Evolutionary conservation across 148 eudicot genomes (phyloP).

Genomic region (Polygonum aviculare): DNA sequence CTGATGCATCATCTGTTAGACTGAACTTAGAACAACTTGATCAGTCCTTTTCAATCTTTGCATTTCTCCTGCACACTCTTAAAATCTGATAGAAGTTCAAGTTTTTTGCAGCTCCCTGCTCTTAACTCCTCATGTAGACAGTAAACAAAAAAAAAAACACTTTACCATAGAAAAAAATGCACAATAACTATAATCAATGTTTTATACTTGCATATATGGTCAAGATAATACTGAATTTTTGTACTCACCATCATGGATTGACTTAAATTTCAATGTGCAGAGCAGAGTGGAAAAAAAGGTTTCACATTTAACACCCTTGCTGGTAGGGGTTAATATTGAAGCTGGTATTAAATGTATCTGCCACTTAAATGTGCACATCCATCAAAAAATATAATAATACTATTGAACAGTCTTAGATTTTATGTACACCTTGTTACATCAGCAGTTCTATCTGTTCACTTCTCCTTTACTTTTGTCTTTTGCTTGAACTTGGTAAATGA

Average conservation of each 20-base stretch:
- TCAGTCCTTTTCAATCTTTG: neutral
- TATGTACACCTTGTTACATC: neutral
- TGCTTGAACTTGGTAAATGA: neutral
- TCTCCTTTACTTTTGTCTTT: neutral
- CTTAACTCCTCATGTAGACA: too few relatives aligned
- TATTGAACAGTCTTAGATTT: neutral
- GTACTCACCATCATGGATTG: neutral
- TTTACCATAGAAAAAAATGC: too few relatives aligned
- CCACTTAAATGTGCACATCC: neutral
- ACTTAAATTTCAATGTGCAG: neutral
- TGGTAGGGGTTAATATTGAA: neutral
- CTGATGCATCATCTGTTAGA: neutral
- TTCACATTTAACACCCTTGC: constrained; percentile 1
- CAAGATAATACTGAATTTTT: too few relatives aligned
- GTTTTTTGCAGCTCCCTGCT: too few relatives aligned
- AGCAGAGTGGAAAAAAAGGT: neutral
- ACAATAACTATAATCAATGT: too few relatives aligned
- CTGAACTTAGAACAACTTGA: too few relatives aligned
- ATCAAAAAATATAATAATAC: neutral
- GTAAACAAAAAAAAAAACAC: too few relatives aligned
- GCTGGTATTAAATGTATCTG: neutral
- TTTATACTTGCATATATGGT: too few relatives aligned
- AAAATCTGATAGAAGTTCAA: too few relatives aligned
- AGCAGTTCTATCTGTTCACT: neutral
- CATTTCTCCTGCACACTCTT: neutral